Conservation (phyloP, 306 rosid genomes). For the Vigna angularis region DNA sequence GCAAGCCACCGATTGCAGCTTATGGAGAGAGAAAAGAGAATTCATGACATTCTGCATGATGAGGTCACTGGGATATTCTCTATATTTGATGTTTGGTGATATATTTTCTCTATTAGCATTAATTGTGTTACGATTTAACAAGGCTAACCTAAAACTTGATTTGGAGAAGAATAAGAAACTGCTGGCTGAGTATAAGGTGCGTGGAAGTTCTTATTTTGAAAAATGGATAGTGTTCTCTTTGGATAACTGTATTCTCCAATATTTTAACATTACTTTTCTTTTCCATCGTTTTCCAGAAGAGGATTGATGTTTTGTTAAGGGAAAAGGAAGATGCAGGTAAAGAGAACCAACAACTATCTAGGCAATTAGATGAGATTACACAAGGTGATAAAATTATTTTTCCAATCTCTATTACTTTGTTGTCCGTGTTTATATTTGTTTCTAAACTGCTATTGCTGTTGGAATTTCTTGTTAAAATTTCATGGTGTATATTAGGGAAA, state of each 20-base stretch:
- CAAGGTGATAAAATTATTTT: conserved; percentile 59
- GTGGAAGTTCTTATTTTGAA: conserved; percentile 6
- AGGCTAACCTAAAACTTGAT: conserved; percentile 74
- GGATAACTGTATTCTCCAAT: background rate
- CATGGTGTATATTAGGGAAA: too few relatives aligned
- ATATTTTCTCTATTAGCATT: conserved; percentile 1
- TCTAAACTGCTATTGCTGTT: too few relatives aligned
- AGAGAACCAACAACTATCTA: conserved; percentile 77
- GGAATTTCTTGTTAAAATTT: too few relatives aligned
- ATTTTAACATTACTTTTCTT: background rate
- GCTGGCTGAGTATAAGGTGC: conserved; percentile 64
- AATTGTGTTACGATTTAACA: conserved; percentile 38
- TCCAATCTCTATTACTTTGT: too few relatives aligned
- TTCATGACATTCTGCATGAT: conserved; percentile 58
- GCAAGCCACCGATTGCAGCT: conserved; percentile 69
- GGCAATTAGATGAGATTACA: conserved; percentile 82
- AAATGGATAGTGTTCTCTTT: background rate
- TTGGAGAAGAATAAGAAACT: conserved; percentile 69
- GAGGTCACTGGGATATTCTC: conserved; percentile 59
- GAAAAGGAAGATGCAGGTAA: conserved; percentile 80
- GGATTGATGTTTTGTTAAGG: conserved; percentile 55
- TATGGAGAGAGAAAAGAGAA: conserved; percentile 69
- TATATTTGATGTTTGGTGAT: conserved; percentile 1
- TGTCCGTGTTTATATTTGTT: too few relatives aligned
- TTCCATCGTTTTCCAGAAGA: conserved; percentile 56